Evolutionary conservation across 2,329 filamentous ascomycete species (phyloP), one percentile per base, ranked within the genome.

Genomic region (Aspergillus texensis): DNA sequence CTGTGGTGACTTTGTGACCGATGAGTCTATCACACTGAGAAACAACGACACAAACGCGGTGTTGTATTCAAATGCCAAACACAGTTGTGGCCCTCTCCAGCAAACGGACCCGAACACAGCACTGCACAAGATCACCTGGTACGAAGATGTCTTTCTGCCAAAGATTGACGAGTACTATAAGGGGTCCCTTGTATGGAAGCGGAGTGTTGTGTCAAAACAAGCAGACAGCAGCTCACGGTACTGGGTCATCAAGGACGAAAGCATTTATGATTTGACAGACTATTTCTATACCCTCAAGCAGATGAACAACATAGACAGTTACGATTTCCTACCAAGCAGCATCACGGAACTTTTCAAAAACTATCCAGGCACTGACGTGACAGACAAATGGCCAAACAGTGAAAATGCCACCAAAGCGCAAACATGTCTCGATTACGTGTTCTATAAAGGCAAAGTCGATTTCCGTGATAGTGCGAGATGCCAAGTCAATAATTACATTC

Each of bases 231-330:
- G 89, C 19, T 84, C 88, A 60, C 89, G 91, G 70, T 85, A 86
- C 73, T 98, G 95, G 93, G 90, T 92, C 67, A 90, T 91, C 60
- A 87, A 96, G 65, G 83, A 92, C 34, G 83, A 89, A 60, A 86
- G 85, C 58, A 84, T 99, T 24, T 98, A 95, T 75, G 96, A 99
- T 75, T 79, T 99, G 60, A 96, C 92, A 0, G 88, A 98, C 76
- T 99, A 99, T 80, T 94, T 94, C 78, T 84, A 93, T 74, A 97
- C 93, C 0, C 79, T 89, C 48, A 81, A 90, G 10, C 68, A 82
- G 24, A 81, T 85, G 72, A 83, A 89, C 68, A 82, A 88, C 60
- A 70, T 82, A 6, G 72, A 79, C 0, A 74, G 76, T 0, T 96
- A 92, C 79, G 77, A 85, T 11, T 98, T 96, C 79, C 83, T 99